These are phyloP conservation scores for Syzygium jambos DNA, from an alignment of 345 rosid genomes.

Conservation along the genomic window DNA sequence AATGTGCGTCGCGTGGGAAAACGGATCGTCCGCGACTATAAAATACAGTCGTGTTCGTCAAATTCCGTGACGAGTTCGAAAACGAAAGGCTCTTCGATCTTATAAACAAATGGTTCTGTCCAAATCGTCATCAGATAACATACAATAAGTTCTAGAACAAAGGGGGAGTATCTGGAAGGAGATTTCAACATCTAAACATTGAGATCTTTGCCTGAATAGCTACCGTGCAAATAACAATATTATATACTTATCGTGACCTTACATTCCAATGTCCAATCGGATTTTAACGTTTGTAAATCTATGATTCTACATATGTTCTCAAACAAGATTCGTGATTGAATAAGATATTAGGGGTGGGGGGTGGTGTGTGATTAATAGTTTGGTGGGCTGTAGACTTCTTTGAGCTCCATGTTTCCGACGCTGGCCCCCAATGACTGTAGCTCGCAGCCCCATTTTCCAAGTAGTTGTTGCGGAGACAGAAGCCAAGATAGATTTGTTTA, in stretches of 20 bases:
- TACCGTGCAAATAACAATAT: not conserved
- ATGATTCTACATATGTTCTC: too few species aligned
- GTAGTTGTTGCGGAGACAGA: not conserved
- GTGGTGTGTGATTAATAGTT: not conserved
- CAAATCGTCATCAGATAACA: not conserved
- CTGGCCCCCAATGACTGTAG: not conserved
- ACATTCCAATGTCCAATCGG: not conserved
- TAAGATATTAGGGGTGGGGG: not conserved
- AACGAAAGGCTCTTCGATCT: not conserved
- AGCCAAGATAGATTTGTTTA: not conserved
- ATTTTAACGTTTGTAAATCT: not conserved
- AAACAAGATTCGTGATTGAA: not conserved
- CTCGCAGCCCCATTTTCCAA: not conserved
- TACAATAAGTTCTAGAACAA: not conserved
- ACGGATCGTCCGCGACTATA: rapidly evolving
- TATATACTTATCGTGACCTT: not conserved
- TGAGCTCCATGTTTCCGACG: not conserved
- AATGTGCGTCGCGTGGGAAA: rapidly evolving
- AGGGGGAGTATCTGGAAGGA: not conserved
- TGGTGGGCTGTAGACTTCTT: not conserved
- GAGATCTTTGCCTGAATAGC: not conserved
- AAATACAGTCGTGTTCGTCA: not conserved
- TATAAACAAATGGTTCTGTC: not conserved
- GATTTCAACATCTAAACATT: not conserved
- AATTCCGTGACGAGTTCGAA: not conserved